Evolutionary conservation across 768 basidiomycete species (phyloP).

Genomic region (Lactifluus volemus): DNA sequence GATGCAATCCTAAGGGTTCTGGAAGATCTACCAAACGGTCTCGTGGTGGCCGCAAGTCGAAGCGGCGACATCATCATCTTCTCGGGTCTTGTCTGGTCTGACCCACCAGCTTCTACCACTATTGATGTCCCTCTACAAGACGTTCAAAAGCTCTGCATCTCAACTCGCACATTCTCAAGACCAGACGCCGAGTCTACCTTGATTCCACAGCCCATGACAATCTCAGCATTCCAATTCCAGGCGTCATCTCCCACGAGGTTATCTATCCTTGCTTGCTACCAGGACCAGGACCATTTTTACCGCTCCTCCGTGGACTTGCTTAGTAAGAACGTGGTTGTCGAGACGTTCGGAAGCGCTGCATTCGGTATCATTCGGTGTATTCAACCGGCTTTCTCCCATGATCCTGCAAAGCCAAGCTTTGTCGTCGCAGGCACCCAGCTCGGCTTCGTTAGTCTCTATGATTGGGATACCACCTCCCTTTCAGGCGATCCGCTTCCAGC

Average conservation of each 20-base stretch:
- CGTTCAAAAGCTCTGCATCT: constrained; percentile 3
- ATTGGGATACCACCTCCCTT: constrained; percentile 30
- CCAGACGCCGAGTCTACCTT: neutral
- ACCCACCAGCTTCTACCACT: constrained; percentile 16
- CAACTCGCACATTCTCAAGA: neutral
- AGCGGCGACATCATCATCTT: constrained; percentile 55
- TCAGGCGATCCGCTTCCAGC: constrained; percentile 26
- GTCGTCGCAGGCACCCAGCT: constrained; percentile 56
- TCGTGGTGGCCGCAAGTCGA: constrained; percentile 41
- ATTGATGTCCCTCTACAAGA: neutral
- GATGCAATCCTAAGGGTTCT: constrained; percentile 48
- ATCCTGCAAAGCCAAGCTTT: constrained; percentile 35
- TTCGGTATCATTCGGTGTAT: constrained; percentile 45
- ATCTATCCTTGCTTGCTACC: constrained; percentile 44
- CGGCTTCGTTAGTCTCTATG: constrained; percentile 56
- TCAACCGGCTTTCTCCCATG: constrained; percentile 39
- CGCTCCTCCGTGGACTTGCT: constrained; percentile 35
- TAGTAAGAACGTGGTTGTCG: constrained; percentile 26
- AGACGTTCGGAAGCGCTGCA: constrained; percentile 43
- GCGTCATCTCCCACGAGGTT: constrained; percentile 1
- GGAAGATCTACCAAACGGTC: constrained; percentile 33
- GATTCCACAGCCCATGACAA: neutral
- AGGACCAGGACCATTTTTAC: constrained; percentile 43
- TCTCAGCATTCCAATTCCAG: constrained; percentile 9
- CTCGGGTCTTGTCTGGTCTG: constrained; percentile 31